Evolutionary conservation across 305 asterid genomes (phyloP), one percentile per base, ranked within the genome.

Genomic region (Solanum hybrid): DNA sequence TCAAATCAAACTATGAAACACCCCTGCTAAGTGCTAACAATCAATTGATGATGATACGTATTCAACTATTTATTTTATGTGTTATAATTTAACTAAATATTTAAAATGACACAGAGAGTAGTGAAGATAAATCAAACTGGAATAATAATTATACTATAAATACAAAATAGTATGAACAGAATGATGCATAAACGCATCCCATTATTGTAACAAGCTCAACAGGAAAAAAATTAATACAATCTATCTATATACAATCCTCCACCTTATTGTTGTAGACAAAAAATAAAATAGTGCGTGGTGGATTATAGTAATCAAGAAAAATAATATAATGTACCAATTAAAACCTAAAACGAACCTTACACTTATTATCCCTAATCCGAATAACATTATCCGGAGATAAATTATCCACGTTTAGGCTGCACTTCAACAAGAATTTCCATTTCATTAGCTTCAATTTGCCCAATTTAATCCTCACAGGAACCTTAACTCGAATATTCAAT

Each of bases 381-480:
- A 97, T 92, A 2, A 38, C 93, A 89, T 93, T 93, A 89, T 94
- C 93, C 32, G 15, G 81, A n/a, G 90, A 14, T 33, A 97, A 91
- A 87, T 95, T 94, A 78, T 97, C 96, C n/a, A 96, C 99, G 32
- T 26, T 89, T 83, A 97, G 89, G 88, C 94, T 92, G 77, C 99
- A 97, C 95, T 91, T 97, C 80, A 97, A 98, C 95, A 95, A 91
- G 92, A 95, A 96, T 92, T 92, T 97, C 99, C 99, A 97, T 73
- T 94, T 97, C 95, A 92, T 94, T 89, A 97, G 91, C 89, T 93
- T 97, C 96, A 97, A 89, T 15, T 91, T 91, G 26, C 99, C 99
- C 29, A 97, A 93, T 92, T 93, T 95, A 38, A 97, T 38, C 90
- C 95, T 95, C 91, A 97, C 98, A 33, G 99, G 99, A 34, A 97